phyloP scores from a whole-genome alignment of 352 stramenopile genomes.

The Globisporangium solare region DNA sequence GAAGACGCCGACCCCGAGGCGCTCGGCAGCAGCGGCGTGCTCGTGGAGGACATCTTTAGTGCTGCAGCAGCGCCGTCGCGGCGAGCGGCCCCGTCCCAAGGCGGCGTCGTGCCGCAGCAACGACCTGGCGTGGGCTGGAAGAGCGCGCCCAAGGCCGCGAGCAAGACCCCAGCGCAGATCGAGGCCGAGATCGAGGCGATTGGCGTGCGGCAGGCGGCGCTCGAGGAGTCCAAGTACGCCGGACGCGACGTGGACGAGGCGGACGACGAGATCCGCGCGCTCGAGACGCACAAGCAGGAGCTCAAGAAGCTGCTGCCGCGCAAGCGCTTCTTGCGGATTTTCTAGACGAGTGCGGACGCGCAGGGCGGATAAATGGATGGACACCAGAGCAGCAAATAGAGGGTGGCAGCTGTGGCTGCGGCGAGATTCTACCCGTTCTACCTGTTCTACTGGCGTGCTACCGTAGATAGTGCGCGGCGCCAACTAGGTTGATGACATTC shows the following conservation, averaged over 20 bases:
- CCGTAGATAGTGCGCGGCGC: too few species aligned
- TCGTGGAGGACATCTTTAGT: conserved; percentile 16
- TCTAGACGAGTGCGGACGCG: conserved; percentile 28
- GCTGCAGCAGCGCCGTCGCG: conserved; percentile 11
- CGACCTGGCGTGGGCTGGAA: conserved; percentile 50
- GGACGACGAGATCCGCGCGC: conserved; percentile 62
- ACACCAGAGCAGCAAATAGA: background rate
- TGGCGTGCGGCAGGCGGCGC: conserved; percentile 43
- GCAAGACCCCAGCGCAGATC: conserved; percentile 25
- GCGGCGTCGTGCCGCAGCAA: conserved; percentile 29
- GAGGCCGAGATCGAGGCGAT: conserved; percentile 57
- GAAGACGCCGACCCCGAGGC: conserved; percentile 33
- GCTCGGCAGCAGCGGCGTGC: conserved; percentile 3
- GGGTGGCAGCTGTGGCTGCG: too few species aligned
- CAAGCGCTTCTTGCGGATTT: conserved; percentile 79
- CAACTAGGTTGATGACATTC: too few species aligned
- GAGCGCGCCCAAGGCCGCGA: conserved; percentile 22
- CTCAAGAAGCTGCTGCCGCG: conserved; percentile 66
- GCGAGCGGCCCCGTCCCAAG: conserved; percentile 6
- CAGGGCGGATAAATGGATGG: background rate
- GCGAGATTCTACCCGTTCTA: too few species aligned
- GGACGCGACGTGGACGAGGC: conserved; percentile 76
- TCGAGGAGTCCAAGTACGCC: conserved; percentile 70
- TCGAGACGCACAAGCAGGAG: conserved; percentile 66
- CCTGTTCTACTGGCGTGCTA: too few species aligned